phyloP scores from a whole-genome alignment of 2,329 filamentous ascomycete species.

The Trichophyton simii region DNA sequence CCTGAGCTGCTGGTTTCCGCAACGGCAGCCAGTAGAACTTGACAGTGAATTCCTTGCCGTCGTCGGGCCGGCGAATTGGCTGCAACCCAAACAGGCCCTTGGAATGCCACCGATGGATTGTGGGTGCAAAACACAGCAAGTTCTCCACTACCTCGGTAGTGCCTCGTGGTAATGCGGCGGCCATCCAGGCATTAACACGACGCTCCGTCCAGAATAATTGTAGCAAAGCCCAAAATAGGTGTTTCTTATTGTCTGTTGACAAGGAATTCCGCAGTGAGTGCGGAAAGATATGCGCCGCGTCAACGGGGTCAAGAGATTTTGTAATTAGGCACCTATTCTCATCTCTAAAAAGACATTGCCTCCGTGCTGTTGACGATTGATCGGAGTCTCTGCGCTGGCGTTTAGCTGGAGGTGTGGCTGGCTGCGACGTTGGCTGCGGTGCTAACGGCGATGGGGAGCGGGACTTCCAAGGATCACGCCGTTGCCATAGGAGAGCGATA shows the following conservation, averaged over 20 bases:
- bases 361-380: not conserved
- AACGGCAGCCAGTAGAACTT: slow-evolving; percentile 9
- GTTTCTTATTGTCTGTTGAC: not conserved
- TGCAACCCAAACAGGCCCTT: slow-evolving; percentile 8
- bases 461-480: not conserved
- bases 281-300: slow-evolving; percentile 10
- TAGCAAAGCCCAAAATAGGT: slow-evolving; percentile 7
- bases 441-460: not conserved
- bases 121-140: slow-evolving; percentile 7
- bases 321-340: slow-evolving; percentile 7
- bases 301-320: slow-evolving; percentile 2
- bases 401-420: not conserved
- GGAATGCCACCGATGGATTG: slow-evolving; percentile 3
- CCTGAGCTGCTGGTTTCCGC: not conserved
- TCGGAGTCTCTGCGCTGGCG: not conserved
- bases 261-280: slow-evolving; percentile 5
- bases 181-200: slow-evolving; percentile 5
- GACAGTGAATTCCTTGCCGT: not conserved
- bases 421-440: not conserved
- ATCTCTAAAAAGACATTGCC: slow-evolving; percentile 3
- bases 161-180: not conserved
- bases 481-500: not conserved
- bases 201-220: slow-evolving; percentile 8
- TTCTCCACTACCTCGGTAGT: slow-evolving; percentile 9
- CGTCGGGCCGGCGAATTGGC: not conserved